Base-by-base conservation (phyloP, 805 yeast species). In the Komagataella kurtzmanii region DNA sequence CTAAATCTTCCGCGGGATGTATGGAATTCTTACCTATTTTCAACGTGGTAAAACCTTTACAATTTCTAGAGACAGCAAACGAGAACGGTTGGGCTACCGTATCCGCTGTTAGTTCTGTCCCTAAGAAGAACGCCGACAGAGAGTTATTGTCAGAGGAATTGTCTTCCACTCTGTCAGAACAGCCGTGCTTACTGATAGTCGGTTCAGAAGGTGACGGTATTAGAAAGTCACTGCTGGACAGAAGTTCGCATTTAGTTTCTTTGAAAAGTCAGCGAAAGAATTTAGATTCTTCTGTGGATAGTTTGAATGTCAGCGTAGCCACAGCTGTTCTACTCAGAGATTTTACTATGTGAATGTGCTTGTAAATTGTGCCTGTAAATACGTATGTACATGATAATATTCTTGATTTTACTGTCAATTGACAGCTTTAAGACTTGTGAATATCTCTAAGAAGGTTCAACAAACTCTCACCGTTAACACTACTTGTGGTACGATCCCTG, bases 141-240 rank as follows among this genome's bases (percentile, higher is more conserved):
- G 59, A 55, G 24, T 54, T 79, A 17, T 72, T 67, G 7, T 54
- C 69, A 12, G 65, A 64, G 3, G 77, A 77, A 23, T 65, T 88
- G 50, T 59, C 66, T 1, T 65, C 64, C 0, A 57, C 82, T 44
- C 61, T 80, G 44, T 63, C 66, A 2, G 59, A 68, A 8, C 63
- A 73, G 1, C 97, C 97, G 0, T 74, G 79, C 44, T 59, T 90
- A 55, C 66, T 89, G 50, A 85, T 88, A 1, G 69, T 90, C 49
- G 97, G 97, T 10, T 84, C 88, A 49, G 97, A 89, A 66, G 95
- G 95, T 7, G 72, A 71, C 5, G 97, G 97, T 44, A 79, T 89
- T 23, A 72, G 96, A 51, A 83, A 83, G 6, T 76, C 79, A 48
- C 59, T 89, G 57, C 69, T 78, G 54, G 67, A 78, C 51, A 69